Evolutionary conservation across 2,329 filamentous ascomycete species (phyloP).

Genomic region (Dendryphion nanum): DNA sequence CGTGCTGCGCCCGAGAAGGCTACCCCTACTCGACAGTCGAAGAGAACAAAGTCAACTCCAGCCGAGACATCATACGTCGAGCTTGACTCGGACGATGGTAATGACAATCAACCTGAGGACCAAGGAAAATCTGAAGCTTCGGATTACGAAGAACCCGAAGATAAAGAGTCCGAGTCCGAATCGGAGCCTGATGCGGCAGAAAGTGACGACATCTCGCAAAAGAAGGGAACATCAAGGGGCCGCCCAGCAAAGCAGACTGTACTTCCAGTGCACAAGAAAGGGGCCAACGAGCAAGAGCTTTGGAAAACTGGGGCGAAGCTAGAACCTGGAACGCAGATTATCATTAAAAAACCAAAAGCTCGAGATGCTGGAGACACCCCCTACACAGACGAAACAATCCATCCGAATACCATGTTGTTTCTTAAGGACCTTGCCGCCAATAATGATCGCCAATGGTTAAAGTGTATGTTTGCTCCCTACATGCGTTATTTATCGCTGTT

Average conservation of each 20-base stretch:
- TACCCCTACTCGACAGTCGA: conserved; percentile 32
- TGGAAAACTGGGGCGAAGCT: conserved; percentile 59
- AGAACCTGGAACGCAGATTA: conserved; percentile 58
- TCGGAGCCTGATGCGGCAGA: conserved; percentile 32
- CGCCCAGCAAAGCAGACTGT: conserved; percentile 16
- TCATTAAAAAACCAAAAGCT: conserved; percentile 64
- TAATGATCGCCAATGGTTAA: conserved; percentile 64
- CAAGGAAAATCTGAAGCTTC: conserved; percentile 21
- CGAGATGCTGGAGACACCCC: conserved; percentile 58
- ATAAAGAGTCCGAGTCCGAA: conserved; percentile 27
- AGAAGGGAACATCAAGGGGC: conserved; percentile 19
- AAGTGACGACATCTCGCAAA: conserved; percentile 28
- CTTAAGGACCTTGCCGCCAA: conserved; percentile 58
- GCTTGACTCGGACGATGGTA: conserved; percentile 33
- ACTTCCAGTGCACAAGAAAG: conserved; percentile 21
- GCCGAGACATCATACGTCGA: conserved; percentile 36
- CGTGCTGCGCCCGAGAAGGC: conserved; percentile 27
- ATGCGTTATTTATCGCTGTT: too few species aligned
- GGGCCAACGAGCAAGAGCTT: conserved; percentile 47
- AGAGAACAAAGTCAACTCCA: conserved; percentile 31
- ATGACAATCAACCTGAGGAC: conserved; percentile 11
- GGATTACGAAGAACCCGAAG: conserved; percentile 43
- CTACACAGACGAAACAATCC: conserved; percentile 58
- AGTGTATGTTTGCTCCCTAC: too few species aligned
- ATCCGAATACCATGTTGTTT: conserved; percentile 64